phyloP scores from a whole-genome alignment of 2,329 filamentous ascomycete species.

The Didymella sp. region DNA sequence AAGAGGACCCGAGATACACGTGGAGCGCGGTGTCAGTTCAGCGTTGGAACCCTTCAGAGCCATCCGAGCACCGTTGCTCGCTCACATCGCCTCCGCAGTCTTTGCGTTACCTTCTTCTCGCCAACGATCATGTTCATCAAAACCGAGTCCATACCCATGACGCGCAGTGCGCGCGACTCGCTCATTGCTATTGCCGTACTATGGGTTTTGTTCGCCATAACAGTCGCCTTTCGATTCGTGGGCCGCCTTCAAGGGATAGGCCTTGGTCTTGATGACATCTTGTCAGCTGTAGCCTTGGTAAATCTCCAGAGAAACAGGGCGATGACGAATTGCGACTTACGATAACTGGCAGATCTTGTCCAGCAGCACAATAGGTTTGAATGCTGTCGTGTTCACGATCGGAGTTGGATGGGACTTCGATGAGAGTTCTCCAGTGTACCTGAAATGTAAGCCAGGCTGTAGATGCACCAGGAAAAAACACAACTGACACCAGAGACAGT shows the following conservation, averaged over 20 bases:
- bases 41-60: background rate
- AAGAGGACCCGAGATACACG: conserved; percentile 3
- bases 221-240: conserved; percentile 22
- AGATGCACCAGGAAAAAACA: too few relatives aligned
- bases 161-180: conserved; percentile 25
- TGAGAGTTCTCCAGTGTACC: conserved; percentile 15
- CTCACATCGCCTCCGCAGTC: conserved; percentile 5
- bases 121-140: conserved; percentile 18
- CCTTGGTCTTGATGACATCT: conserved; percentile 27
- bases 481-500: conserved; percentile 12
- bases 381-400: conserved; percentile 27
- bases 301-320: background rate
- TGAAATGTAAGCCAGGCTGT: conserved; percentile 22
- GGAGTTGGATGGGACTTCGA: conserved; percentile 31
- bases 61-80: conserved; percentile 3
- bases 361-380: conserved; percentile 29
- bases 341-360: conserved; percentile 18
- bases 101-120: conserved; percentile 8
- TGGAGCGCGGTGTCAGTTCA: conserved; percentile 8
- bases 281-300: conserved; percentile 27
- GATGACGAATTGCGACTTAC: background rate
- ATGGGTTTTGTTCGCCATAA: conserved; percentile 26
- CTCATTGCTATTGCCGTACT: conserved; percentile 30
- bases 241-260: conserved; percentile 29
- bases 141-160: conserved; percentile 24